Conservation (phyloP, 2,329 filamentous ascomycete genomes). For the Aspergillus hiratsukae region DNA sequence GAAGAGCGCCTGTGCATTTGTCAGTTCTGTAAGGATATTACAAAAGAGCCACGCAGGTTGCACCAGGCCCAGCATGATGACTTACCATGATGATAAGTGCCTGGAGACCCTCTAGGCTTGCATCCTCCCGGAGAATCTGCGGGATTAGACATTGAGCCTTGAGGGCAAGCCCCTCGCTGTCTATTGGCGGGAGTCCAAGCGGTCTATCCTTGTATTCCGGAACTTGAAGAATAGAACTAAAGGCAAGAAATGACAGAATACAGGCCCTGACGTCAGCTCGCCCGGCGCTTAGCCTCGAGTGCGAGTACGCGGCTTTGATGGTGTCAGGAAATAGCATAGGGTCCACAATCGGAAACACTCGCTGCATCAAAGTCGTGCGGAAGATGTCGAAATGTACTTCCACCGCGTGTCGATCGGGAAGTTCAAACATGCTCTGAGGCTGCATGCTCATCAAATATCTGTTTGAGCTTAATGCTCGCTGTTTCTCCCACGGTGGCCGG, state of each 20-base stretch:
- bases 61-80: neutral
- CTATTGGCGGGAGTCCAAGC: slow-evolving; percentile 19
- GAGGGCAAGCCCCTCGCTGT: slow-evolving; percentile 39
- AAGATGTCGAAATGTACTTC: slow-evolving; percentile 32
- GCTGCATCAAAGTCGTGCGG: slow-evolving; percentile 33
- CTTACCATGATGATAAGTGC: slow-evolving; percentile 48
- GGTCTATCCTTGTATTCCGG: neutral
- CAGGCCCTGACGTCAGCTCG: slow-evolving; percentile 42
- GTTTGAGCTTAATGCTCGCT: slow-evolving; percentile 21
- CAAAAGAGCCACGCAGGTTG: neutral
- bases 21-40: neutral
- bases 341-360: slow-evolving; percentile 50
- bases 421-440: slow-evolving; percentile 19
- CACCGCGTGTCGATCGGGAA: slow-evolving; percentile 34
- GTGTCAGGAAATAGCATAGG: slow-evolving; percentile 44
- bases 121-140: slow-evolving; percentile 40
- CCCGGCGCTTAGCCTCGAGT: slow-evolving; percentile 16
- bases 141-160: slow-evolving; percentile 43
- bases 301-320: slow-evolving; percentile 43
- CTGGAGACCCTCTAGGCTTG: slow-evolving; percentile 43
- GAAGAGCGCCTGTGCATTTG: slow-evolving; percentile 34
- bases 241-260: slow-evolving; percentile 47
- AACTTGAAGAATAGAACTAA: slow-evolving; percentile 27
- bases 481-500: slow-evolving; percentile 33
- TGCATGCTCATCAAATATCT: slow-evolving; percentile 17